Conservation (phyloP, 2,329 filamentous ascomycete species). For the Paecilomyces formosus region DNA sequence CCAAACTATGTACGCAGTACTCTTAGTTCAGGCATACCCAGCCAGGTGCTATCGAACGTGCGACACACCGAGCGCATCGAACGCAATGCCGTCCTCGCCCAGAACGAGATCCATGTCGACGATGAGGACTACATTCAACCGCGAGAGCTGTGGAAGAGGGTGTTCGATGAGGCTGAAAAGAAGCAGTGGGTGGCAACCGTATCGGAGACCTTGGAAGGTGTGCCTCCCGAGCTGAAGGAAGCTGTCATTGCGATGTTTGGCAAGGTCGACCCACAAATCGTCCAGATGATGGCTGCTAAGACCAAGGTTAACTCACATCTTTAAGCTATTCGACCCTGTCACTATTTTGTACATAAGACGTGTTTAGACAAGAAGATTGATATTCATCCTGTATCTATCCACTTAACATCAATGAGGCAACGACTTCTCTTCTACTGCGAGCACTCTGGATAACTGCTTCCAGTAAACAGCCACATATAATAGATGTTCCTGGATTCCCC, state of each 20-base stretch:
- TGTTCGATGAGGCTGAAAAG: constrained; percentile 6
- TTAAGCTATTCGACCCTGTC: neutral
- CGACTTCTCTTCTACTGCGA: too few relatives aligned
- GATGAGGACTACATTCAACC: neutral
- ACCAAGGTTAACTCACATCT: neutral
- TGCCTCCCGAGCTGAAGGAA: constrained; percentile 12
- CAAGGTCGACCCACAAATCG: constrained; percentile 14
- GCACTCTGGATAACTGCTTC: too few relatives aligned
- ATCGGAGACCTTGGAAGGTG: constrained; percentile 13
- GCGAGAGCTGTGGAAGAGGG: neutral
- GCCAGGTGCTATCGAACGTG: neutral
- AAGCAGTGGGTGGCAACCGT: constrained; percentile 16
- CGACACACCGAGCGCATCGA: neutral
- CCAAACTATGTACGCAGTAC: neutral
- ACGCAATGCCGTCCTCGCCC: neutral
- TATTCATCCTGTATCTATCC: too few relatives aligned
- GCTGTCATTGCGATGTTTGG: constrained; percentile 13
- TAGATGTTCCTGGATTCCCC: too few relatives aligned
- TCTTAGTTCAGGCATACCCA: neutral
- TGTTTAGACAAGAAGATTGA: neutral
- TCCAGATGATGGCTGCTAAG: constrained; percentile 8
- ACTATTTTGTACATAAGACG: neutral
- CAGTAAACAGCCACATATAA: too few relatives aligned
- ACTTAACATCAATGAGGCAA: too few relatives aligned
- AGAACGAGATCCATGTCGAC: neutral